A percentile compares a stretch with the other conserved stretches of the same genome.
Evolutionary conservation across 768 basidiomycete species (phyloP).

Genomic region (Macrolepiota fuliginosa): DNA sequence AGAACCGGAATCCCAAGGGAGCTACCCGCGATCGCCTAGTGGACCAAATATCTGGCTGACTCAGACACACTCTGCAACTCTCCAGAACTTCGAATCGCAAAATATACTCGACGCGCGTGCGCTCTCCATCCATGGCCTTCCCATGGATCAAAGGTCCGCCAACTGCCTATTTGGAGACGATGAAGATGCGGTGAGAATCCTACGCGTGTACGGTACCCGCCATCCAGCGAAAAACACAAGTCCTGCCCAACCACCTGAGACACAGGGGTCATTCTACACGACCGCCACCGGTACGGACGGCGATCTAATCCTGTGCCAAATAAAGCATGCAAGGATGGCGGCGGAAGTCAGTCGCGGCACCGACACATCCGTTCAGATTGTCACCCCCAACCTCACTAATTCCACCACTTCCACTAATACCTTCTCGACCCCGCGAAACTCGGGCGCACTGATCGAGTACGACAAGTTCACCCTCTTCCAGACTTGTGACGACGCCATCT

Average conservation of each 20-base stretch:
- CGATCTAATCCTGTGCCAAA: neutral
- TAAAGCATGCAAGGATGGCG: constrained; percentile 22
- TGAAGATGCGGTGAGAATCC: constrained; percentile 32
- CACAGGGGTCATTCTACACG: too few species aligned
- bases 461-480: constrained; percentile 25
- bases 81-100: constrained; percentile 28
- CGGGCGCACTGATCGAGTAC: neutral
- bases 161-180: constrained; percentile 22
- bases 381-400: constrained; percentile 12
- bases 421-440: too few species aligned
- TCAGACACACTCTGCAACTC: constrained; percentile 25
- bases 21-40: constrained; percentile 31
- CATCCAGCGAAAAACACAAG: too few species aligned
- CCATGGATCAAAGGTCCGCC: neutral
- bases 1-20: constrained; percentile 20
- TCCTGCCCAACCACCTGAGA: neutral
- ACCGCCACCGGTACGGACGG: neutral
- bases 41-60: constrained; percentile 29
- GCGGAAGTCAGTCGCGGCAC: constrained; percentile 41
- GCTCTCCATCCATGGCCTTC: constrained; percentile 23
- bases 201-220: constrained; percentile 20
- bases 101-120: constrained; percentile 31
- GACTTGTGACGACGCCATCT: constrained; percentile 30
- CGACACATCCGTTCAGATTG: constrained; percentile 34
- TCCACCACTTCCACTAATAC: constrained; percentile 12